Conservation (phyloP, 225 moss, liverwort and hornwort species). For the Lunularia cruciata region DNA sequence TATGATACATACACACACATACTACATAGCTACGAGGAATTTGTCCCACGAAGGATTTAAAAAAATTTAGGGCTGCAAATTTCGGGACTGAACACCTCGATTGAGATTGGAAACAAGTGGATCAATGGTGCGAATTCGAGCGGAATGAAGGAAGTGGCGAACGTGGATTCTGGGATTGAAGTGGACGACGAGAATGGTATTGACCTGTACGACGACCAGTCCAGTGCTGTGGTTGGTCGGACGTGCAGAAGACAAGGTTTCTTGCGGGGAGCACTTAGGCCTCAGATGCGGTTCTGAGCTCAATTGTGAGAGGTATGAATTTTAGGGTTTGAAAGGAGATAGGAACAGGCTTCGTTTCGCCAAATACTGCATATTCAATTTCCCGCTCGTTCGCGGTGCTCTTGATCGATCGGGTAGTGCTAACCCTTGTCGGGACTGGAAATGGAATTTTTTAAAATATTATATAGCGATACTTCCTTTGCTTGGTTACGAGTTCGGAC, state of each 20-base stretch:
- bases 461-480: conserved; percentile 2
- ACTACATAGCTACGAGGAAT: conserved; percentile 12
- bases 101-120: background rate
- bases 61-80: conserved; percentile 5
- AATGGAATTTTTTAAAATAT: conserved; percentile 1
- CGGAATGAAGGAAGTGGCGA: conserved; percentile 33
- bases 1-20: conserved; percentile 11
- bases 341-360: conserved; percentile 22
- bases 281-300: conserved; percentile 36
- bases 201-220: conserved; percentile 10
- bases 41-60: conserved; percentile 12
- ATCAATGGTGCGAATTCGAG: conserved; percentile 27
- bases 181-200: conserved; percentile 24
- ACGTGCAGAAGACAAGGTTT: conserved; percentile 20
- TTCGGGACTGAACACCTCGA: conserved; percentile 10
- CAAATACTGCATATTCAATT: background rate
- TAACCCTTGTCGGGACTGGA: background rate
- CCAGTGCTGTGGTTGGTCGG: conserved; percentile 1
- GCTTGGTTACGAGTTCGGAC: background rate
- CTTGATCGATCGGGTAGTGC: conserved; percentile 19
- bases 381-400: background rate
- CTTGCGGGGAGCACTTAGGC: conserved; percentile 5
- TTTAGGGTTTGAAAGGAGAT: conserved; percentile 25
- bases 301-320: conserved; percentile 35
- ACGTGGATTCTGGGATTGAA: background rate